Evolutionary conservation across 129 eudicot species (phyloP).

Genomic region (Flaveria trinervia): DNA sequence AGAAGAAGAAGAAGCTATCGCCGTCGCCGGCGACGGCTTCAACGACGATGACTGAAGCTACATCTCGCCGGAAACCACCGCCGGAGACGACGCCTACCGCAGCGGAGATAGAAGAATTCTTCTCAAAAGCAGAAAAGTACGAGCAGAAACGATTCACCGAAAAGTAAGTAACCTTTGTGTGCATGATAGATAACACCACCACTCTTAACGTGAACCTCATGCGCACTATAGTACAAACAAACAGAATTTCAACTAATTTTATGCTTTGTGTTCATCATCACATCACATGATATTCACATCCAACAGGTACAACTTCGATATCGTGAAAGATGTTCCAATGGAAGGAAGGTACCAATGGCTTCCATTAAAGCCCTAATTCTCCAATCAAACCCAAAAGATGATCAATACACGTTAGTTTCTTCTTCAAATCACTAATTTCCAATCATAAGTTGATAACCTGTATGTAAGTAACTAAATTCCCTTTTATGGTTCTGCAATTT

Average conservation of each 20-base stretch:
- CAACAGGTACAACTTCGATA: constrained; percentile 74
- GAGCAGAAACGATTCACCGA: constrained; percentile 64
- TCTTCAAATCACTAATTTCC: neutral
- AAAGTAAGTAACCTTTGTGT: constrained; percentile 49
- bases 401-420: no score
- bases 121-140: constrained; percentile 59
- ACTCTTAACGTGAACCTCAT: neutral
- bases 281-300: neutral
- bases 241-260: neutral
- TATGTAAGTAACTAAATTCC: neutral
- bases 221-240: constrained; percentile 6
- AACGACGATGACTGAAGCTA: constrained; percentile 20
- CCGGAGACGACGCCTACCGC: constrained; percentile 46
- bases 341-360: constrained; percentile 89
- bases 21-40: neutral
- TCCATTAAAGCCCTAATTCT: constrained; percentile 48
- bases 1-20: neutral
- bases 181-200: constrained; percentile 17
- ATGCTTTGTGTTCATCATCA: neutral
- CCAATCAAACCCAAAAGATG: neutral
- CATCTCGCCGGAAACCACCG: constrained; percentile 28
- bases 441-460: neutral
- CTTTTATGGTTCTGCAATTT: neutral
- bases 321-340: constrained; percentile 73
- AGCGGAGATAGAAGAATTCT: constrained; percentile 74